Evolutionary conservation across 208 protist species (phyloP).

Genomic region (Lotmaria passim): DNA sequence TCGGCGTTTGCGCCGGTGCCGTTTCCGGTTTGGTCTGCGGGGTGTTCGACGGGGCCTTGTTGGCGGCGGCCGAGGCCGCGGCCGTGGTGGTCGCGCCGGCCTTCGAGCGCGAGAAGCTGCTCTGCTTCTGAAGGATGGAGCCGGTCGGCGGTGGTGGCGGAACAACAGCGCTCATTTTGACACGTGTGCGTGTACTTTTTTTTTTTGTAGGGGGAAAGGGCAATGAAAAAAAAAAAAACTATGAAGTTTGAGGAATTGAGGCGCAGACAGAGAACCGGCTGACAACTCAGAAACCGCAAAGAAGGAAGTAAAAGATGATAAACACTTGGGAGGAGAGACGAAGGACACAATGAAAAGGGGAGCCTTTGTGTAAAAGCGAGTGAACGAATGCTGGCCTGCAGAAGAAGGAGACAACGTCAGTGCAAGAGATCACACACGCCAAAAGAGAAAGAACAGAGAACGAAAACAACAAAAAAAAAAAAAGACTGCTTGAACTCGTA

Average conservation of each 20-base stretch:
- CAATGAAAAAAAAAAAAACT: not conserved
- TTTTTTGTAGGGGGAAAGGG: not conserved
- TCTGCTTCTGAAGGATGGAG: conserved; percentile 38
- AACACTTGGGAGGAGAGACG: conserved; percentile 7
- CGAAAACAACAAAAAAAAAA: not conserved
- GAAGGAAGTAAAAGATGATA: conserved; percentile 13
- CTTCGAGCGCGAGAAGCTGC: conserved; percentile 41
- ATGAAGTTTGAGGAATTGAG: not conserved
- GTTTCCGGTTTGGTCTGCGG: not conserved
- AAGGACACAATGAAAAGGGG: not conserved
- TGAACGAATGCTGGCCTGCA: no score
- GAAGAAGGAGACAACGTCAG: not conserved
- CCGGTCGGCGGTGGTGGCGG: conserved; percentile 30
- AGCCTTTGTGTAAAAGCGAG: not conserved
- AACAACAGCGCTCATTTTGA: conserved; percentile 30
- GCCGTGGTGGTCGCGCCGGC: conserved; percentile 10
- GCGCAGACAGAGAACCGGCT: not conserved
- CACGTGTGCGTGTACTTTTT: not conserved
- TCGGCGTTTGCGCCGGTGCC: conserved; percentile 4
- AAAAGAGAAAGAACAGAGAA: conserved; percentile 1
- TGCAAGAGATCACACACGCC: not conserved
- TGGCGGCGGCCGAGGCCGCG: conserved; percentile 9
- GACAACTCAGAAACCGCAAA: not conserved
- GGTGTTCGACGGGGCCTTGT: not conserved
- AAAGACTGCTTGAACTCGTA: no score